These are phyloP conservation scores for Tulasnella sp. DNA, from an alignment of 768 basidiomycete species.

Conservation along the genomic window DNA sequence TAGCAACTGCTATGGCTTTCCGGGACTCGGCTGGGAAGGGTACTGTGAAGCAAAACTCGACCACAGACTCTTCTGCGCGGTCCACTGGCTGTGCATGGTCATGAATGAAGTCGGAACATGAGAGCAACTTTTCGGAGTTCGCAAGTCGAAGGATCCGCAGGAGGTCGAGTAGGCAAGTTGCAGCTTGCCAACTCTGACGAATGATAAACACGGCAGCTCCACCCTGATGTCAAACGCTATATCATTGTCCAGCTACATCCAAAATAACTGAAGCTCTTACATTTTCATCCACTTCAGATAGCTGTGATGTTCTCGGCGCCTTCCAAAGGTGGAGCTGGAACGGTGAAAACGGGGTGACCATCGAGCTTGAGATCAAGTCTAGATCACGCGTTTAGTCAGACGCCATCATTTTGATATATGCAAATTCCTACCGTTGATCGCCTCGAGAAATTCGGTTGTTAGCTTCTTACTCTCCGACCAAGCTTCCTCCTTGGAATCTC, in stretches of 20 bases:
- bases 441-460: not conserved
- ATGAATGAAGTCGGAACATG: not conserved
- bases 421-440: not conserved
- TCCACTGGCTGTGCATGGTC: not conserved
- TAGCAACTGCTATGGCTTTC: not conserved
- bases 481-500: not conserved
- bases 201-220: not conserved
- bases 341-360: not conserved
- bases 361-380: not conserved
- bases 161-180: conserved; percentile 5
- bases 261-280: not conserved
- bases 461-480: conserved; percentile 2
- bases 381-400: not conserved
- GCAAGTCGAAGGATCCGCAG: not conserved
- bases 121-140: not conserved
- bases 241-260: not conserved
- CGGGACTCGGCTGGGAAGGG: not conserved
- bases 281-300: not conserved
- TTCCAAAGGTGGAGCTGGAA: not conserved
- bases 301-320: not conserved
- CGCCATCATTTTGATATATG: not conserved
- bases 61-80: not conserved
- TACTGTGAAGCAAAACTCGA: conserved; percentile 7
- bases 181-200: not conserved
- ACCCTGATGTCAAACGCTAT: not conserved